Conservation (phyloP, 345 rosid genomes). For the Ricinus communis region DNA sequence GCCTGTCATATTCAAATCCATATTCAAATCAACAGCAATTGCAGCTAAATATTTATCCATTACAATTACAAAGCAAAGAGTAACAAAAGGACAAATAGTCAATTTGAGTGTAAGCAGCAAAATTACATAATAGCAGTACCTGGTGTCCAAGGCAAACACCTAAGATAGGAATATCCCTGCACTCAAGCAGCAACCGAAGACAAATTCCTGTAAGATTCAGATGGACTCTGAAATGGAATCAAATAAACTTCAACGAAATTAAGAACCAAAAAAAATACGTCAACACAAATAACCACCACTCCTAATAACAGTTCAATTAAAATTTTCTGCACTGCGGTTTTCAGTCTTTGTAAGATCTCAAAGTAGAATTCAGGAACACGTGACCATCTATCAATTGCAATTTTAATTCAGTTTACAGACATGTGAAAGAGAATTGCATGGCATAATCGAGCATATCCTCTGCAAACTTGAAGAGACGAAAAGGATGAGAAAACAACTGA, state of each 20-base stretch:
- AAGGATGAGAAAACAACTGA: background rate
- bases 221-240: constrained; percentile 22
- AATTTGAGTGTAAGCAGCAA: background rate
- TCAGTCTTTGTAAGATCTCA: no score
- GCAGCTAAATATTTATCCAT: background rate
- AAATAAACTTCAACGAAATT: constrained; percentile 13
- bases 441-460: no score
- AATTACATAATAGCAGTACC: constrained; percentile 38
- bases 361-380: no score
- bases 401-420: no score
- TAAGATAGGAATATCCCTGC: constrained; percentile 82
- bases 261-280: background rate
- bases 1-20: constrained; percentile 55
- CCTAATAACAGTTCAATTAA: background rate
- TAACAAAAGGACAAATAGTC: background rate
- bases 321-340: no score
- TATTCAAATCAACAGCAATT: constrained; percentile 8
- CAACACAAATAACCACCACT: constrained; percentile 8
- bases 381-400: no score
- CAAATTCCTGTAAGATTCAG: constrained; percentile 70
- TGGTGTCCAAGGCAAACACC: constrained; percentile 98
- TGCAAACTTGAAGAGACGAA: no score
- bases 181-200: constrained; percentile 73
- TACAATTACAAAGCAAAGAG: no score
- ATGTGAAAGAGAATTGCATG: no score